Percentiles rank a stretch among this genome's conserved stretches.
Evolutionary conservation across 2,329 filamentous ascomycete species (phyloP).

Genomic region (Scedosporium minutisporum): DNA sequence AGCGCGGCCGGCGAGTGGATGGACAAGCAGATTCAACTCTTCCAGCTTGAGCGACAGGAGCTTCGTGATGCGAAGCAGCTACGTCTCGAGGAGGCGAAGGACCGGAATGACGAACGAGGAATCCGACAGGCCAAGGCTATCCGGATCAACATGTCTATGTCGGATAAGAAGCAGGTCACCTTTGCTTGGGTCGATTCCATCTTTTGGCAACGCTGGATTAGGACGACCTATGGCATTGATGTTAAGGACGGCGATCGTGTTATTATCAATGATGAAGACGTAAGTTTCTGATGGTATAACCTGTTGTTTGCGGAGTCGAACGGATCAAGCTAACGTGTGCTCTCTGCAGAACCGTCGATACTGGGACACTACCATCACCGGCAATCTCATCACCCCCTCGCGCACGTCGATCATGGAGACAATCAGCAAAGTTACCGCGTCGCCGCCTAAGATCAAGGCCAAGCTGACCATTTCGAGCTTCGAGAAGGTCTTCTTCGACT

Average conservation of each 20-base stretch:
- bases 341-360: conserved; percentile 68
- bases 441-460: conserved; percentile 60
- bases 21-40: conserved; percentile 85
- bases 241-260: conserved; percentile 82
- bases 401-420: conserved; percentile 88
- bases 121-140: conserved; percentile 82
- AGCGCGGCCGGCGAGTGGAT: conserved; percentile 95
- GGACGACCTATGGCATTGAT: conserved; percentile 88
- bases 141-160: conserved; percentile 80
- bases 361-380: conserved; percentile 87
- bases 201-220: conserved; percentile 96
- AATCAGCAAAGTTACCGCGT: conserved; percentile 58
- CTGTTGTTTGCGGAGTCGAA: neutral
- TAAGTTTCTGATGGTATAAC: conserved; percentile 38
- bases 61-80: conserved; percentile 89
- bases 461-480: conserved; percentile 70
- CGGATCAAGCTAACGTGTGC: conserved; percentile 14
- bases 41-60: conserved; percentile 88
- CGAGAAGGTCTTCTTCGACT: conserved; percentile 61
- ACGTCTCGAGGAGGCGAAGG: conserved; percentile 91
- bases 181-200: conserved; percentile 97
- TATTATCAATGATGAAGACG: conserved; percentile 94
- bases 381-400: conserved; percentile 80
- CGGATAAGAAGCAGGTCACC: conserved; percentile 76
- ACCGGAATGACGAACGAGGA: conserved; percentile 81